A percentile compares a stretch with the other conserved stretches of the same genome.
Evolutionary conservation across 1,139 yeast species (phyloP).

Genomic region (Lodderomyces margitis): DNA sequence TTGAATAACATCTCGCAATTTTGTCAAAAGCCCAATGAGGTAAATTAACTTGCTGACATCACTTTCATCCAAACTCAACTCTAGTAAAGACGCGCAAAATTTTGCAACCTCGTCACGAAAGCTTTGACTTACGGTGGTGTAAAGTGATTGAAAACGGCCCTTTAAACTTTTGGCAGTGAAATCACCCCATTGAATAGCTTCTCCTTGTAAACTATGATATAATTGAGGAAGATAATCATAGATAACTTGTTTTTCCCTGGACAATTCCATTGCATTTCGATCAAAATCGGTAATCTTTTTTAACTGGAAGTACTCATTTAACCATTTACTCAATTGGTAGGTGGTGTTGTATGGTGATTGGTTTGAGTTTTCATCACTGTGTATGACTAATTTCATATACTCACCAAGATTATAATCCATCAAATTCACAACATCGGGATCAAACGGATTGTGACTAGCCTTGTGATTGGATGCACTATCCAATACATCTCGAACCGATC

Average conservation of each 20-base stretch:
- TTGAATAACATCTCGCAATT: neutral
- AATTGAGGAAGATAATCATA: conserved; percentile 15
- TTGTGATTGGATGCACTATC: neutral
- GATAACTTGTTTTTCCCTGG: conserved; percentile 10
- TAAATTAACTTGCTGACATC: conserved; percentile 11
- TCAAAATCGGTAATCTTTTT: conserved; percentile 2
- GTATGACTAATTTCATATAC: conserved; percentile 18
- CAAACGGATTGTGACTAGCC: neutral
- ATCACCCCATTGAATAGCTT: conserved; percentile 15
- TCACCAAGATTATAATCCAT: conserved; percentile 28
- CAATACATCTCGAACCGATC: neutral
- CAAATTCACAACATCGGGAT: conserved; percentile 19
- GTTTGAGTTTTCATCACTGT: neutral
- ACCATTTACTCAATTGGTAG: conserved; percentile 24
- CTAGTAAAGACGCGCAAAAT: conserved; percentile 9
- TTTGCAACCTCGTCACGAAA: conserved; percentile 17
- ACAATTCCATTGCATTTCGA: neutral
- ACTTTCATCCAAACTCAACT: conserved; percentile 12
- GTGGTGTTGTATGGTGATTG: conserved; percentile 11
- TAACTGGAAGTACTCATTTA: conserved; percentile 18
- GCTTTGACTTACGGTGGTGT: conserved; percentile 8
- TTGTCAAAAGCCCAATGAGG: conserved; percentile 10
- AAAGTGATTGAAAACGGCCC: conserved; percentile 15
- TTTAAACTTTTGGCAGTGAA: conserved; percentile 15
- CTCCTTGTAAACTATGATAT: conserved; percentile 4